Conservation (phyloP, 208 protist genomes). For the Wallacemonas collosoma region DNA sequence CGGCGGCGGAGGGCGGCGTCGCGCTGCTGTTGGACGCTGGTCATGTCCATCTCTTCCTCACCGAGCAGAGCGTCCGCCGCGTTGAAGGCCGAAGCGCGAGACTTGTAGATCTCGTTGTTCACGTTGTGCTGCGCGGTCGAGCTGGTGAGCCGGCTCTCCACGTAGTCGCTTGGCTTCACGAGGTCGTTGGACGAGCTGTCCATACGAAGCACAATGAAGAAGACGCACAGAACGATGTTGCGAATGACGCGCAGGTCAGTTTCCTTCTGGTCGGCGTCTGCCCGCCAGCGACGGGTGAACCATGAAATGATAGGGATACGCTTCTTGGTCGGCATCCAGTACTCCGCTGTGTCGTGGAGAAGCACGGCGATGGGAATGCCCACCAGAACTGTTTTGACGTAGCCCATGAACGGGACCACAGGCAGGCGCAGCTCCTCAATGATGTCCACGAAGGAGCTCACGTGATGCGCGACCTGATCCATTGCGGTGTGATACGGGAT, state of each 20-base stretch:
- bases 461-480: conserved; percentile 64
- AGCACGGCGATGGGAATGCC: conserved; percentile 81
- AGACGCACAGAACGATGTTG: conserved; percentile 73
- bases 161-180: conserved; percentile 66
- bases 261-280: conserved; percentile 59
- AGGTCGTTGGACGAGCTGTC: conserved; percentile 40
- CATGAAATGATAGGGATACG: conserved; percentile 72
- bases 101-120: conserved; percentile 68
- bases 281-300: conserved; percentile 73
- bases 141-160: conserved; percentile 65
- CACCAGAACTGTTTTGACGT: conserved; percentile 58
- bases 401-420: conserved; percentile 50
- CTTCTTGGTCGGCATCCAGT: conserved; percentile 70
- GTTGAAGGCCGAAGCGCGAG: conserved; percentile 59
- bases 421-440: conserved; percentile 72
- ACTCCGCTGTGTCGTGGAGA: conserved; percentile 72
- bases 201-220: conserved; percentile 65
- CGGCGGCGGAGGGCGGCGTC: conserved; percentile 84
- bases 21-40: conserved; percentile 73
- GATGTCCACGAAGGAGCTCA: conserved; percentile 68
- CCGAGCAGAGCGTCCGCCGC: conserved; percentile 66
- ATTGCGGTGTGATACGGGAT: conserved; percentile 30
- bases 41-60: conserved; percentile 79
- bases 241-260: conserved; percentile 51
- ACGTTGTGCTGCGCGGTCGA: conserved; percentile 40